A percentile compares a stretch with the other conserved stretches of the same genome.
Evolutionary conservation across 371 early-diverging fungal genomes (phyloP).

Genomic region (Mucor irregularis): DNA sequence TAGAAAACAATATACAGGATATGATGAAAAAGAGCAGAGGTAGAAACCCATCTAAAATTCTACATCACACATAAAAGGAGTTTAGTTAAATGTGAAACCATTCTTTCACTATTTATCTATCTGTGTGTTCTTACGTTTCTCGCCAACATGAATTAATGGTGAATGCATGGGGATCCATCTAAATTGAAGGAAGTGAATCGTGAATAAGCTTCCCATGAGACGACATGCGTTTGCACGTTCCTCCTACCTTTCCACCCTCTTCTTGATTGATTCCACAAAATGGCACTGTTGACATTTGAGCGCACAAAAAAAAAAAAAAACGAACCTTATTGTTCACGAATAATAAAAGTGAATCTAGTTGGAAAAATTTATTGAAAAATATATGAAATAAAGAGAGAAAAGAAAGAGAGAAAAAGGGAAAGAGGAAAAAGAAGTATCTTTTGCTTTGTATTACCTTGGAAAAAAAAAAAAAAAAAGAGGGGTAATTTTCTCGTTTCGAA

Average conservation of each 20-base stretch:
- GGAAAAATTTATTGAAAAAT: neutral
- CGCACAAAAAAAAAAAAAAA: neutral
- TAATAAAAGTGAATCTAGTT: no score
- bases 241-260: conserved; percentile 15
- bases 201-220: no score
- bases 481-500: neutral
- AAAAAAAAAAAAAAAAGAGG: neutral
- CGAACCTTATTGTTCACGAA: neutral
- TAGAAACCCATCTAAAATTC: conserved; percentile 35
- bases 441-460: neutral
- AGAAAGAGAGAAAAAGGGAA: neutral
- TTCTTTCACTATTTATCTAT: neutral
- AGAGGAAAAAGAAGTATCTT: neutral
- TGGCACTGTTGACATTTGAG: conserved; percentile 17
- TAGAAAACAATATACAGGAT: conserved; percentile 25
- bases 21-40: conserved; percentile 33
- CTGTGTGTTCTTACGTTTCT: conserved; percentile 27
- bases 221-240: neutral
- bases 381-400: neutral
- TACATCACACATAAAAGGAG: conserved; percentile 8
- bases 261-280: conserved; percentile 36
- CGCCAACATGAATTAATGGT: conserved; percentile 33
- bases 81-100: conserved; percentile 1
- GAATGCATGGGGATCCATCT: conserved; percentile 19
- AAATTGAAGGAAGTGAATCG: no score